These are phyloP conservation scores for Paramecium bursaria DNA, from an alignment of 73 alveolate genomes.

Conservation along the genomic window DNA sequence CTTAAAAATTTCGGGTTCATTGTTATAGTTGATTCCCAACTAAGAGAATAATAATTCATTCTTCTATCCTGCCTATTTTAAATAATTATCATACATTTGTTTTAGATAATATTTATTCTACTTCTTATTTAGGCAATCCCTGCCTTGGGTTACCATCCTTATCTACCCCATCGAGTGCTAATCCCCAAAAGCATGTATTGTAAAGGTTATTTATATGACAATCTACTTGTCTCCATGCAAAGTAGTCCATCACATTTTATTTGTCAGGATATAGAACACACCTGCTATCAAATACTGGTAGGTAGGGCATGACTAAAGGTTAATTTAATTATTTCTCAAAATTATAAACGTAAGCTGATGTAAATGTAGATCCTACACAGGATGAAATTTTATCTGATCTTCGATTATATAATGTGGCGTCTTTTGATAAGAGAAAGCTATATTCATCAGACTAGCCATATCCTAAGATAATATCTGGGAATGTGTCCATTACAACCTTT, in stretches of 20 bases:
- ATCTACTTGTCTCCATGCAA: conserved; percentile 75
- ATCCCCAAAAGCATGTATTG: conserved; percentile 41
- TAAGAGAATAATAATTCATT: conserved; percentile 91
- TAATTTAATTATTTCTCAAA: conserved; percentile 74
- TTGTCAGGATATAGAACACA: conserved; percentile 93
- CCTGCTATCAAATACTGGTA: conserved; percentile 98
- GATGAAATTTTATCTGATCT: conserved; percentile 85
- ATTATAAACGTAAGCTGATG: conserved; percentile 91
- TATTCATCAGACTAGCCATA: conserved; percentile 99
- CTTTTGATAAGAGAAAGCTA: conserved; percentile 85
- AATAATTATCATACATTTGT: no score
- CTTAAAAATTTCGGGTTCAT: conserved; percentile 84
- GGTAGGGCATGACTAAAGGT: conserved; percentile 68
- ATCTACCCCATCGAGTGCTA: neutral
- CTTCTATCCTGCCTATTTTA: conserved; percentile 92
- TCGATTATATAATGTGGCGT: conserved; percentile 68
- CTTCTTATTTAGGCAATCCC: conserved; percentile 84
- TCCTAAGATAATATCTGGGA: conserved; percentile 91
- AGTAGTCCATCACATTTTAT: conserved; percentile 90
- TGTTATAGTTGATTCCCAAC: conserved; percentile 92
- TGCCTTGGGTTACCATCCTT: no score
- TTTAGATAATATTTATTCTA: conserved; percentile 80
- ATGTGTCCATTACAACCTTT: conserved; percentile 87
- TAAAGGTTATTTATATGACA: conserved; percentile 32
- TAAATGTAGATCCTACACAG: conserved; percentile 86